phyloP scores from a whole-genome alignment of 2,329 filamentous ascomycete genomes.

The Trichophyton schoenleinii region DNA sequence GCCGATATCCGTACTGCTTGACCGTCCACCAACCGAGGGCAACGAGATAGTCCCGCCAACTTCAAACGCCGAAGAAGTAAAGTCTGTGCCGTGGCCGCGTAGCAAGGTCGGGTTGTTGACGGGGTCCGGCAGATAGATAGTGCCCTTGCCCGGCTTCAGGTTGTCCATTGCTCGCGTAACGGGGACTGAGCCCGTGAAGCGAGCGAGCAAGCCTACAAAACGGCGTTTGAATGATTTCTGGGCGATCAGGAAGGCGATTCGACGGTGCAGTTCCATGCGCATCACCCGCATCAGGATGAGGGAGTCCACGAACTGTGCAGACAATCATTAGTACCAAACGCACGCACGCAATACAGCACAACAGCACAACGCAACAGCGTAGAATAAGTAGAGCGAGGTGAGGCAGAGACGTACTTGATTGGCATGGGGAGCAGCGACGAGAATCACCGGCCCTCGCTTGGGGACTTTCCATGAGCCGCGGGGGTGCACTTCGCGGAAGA shows the following conservation, averaged over 20 bases:
- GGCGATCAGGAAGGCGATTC: slow-evolving; percentile 84
- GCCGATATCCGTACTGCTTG: slow-evolving; percentile 70
- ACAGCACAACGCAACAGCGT: not conserved
- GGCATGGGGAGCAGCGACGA: slow-evolving; percentile 92
- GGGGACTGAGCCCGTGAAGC: slow-evolving; percentile 78
- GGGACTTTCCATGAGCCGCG: slow-evolving; percentile 92
- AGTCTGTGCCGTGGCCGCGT: slow-evolving; percentile 68
- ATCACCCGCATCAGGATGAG: slow-evolving; percentile 86
- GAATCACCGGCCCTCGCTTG: slow-evolving; percentile 73
- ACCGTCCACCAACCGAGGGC: slow-evolving; percentile 67
- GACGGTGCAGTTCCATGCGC: slow-evolving; percentile 71
- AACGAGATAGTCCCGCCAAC: slow-evolving; percentile 75
- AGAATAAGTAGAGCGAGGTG: not conserved
- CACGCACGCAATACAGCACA: not conserved
- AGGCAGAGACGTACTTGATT: slow-evolving; percentile 56
- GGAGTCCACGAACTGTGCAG: slow-evolving; percentile 80
- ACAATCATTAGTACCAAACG: not conserved
- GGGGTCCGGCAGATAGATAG: slow-evolving; percentile 79
- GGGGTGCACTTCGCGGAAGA: slow-evolving; percentile 96
- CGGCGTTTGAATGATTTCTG: slow-evolving; percentile 84
- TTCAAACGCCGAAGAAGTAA: slow-evolving; percentile 58
- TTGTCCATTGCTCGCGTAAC: slow-evolving; percentile 84
- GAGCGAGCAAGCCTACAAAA: slow-evolving; percentile 79
- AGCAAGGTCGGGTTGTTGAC: slow-evolving; percentile 71
- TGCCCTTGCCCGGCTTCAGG: slow-evolving; percentile 65